Evolutionary conservation across 2,329 filamentous ascomycete genomes (phyloP), one percentile per base, ranked within the genome.

Genomic region (Fonsecaea multimorphosa): DNA sequence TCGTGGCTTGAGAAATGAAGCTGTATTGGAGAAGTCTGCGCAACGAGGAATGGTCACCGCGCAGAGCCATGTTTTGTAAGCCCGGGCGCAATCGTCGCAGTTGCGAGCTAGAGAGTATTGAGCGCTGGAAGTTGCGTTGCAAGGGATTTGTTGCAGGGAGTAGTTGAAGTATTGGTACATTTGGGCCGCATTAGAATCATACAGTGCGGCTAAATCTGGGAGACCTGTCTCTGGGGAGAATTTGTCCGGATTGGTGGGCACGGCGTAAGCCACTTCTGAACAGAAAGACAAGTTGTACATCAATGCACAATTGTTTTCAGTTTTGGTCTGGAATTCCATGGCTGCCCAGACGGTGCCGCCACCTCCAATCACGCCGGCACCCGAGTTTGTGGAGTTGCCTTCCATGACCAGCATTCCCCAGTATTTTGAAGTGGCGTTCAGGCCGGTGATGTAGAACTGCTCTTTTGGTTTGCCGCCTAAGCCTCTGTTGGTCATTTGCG

Each of bases 61-160:
- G 80, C 95, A 99, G 22, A 99, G 88, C 95, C 95, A 99, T 74
- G 88, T 84, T 77, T 96, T 97, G 84, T 99, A 99, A 8, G 92
- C 92, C 0, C 76, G 74, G 16, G 83, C 86, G 78, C 95, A 99
- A 77, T 96, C 86, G 51, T 81, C 78, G 81, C 95, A 99, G 71
- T 79, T 86, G 49, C 88, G 86, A 1, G 87, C 90, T 14, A 98
- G 87, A 1, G 93, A 97, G 79, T 96, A 99, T 69, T 86, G 86
- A 14, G 91, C 87, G 36, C 89, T 88, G 1, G 85, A 79, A 0
- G 86, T 85, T 2, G 92, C 89, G 72, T 97, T 89, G 82, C 95
- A 99, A 14, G 91, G 88, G 27, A 96, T 86, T 75, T 97, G 93
- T 69, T 90, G 87, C 44, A 99, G 83, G 12, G 89, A 92, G 72